A percentile compares a stretch with the other conserved stretches of the same genome.
phyloP scores from a whole-genome alignment of 1,284 basidiomycete species.

The Ganoderma multipileum region DNA sequence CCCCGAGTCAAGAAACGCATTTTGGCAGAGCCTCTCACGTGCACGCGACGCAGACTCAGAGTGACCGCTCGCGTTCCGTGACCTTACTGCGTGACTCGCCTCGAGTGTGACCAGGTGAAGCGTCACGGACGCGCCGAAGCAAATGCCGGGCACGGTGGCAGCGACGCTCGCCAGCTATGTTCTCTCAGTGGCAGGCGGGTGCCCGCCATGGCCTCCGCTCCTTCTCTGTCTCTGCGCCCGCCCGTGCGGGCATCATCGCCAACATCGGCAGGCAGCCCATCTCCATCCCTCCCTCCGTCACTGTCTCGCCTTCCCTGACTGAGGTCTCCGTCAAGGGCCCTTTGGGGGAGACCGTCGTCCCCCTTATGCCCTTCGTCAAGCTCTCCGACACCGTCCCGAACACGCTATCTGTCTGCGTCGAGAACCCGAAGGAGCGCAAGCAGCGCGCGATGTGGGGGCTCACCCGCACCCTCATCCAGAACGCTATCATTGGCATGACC shows the following conservation, averaged over 20 bases:
- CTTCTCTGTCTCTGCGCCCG: constrained; percentile 36
- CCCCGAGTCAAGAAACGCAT: constrained; percentile 36
- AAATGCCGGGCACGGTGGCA: background rate
- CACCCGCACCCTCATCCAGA: constrained; percentile 87
- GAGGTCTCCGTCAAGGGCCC: constrained; percentile 76
- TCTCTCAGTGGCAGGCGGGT: constrained; percentile 34
- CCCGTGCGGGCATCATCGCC: constrained; percentile 50
- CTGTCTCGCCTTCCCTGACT: constrained; percentile 59
- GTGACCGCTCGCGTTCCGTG: constrained; percentile 26
- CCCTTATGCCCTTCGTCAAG: constrained; percentile 73
- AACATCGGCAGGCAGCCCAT: constrained; percentile 89
- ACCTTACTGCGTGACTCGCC: constrained; percentile 11
- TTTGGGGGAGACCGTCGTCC: constrained; percentile 74
- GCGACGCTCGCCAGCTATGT: constrained; percentile 37
- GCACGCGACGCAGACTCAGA: constrained; percentile 23
- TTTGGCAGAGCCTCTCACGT: constrained; percentile 32
- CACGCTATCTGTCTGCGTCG: constrained; percentile 68
- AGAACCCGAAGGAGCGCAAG: constrained; percentile 73
- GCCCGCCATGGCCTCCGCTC: constrained; percentile 35
- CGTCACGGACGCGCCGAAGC: constrained; percentile 7
- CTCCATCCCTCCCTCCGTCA: constrained; percentile 70
- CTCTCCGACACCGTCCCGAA: constrained; percentile 61
- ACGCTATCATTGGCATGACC: constrained; percentile 91
- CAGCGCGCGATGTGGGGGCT: constrained; percentile 95
- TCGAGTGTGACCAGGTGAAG: background rate